Base-by-base conservation (phyloP, 257 asterid species). In the Plantago ovata region DNA sequence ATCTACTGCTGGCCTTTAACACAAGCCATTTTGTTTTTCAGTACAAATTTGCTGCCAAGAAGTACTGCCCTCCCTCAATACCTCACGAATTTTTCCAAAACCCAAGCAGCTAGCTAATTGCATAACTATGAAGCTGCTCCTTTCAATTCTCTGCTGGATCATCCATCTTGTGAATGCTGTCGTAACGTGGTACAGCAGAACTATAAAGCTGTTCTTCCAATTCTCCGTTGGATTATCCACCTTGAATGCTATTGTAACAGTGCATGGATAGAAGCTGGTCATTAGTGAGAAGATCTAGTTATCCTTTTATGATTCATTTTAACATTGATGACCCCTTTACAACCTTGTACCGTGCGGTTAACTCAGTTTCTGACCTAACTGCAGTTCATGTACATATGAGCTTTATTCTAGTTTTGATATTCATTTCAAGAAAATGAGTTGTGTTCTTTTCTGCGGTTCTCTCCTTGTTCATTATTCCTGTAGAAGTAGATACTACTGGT, bases 31-130 rank as follows among this genome's bases (percentile, higher is more conserved):
- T 54, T 61, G 2, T 71, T 64, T 15, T 67, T 39, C 97, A 93
- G 98, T 89, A 93, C 69, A 93, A 93, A 74, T 93, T 93, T 67
- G 98, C 78, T 9, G 98, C 98, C n/a, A 93, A 89, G 94, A 93
- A 93, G 77, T 70, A 73, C 66, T 86, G 94, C 66, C 98, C 97
- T 63, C 73, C 87, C 32, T 63, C 87, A 6, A 74, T 92, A 69
- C 97, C 97, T 36, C 70, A 66, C 14, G 97, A 92, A 63, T 82
- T 64, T 72, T 92, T 92, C 76, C 71, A 79, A 69, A 73, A 84
- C 57, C 43, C 28, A 6, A 72, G 74, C 80, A 72, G 77, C 81
- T 84, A 70, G 45, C 53, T 48, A 48, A 20, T 32, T 32, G 46
- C 46, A 14, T 65, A 45, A 36, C 46, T 62, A 60, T 57, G 69